phyloP scores from a whole-genome alignment of 164 flowering plant genomes.

The Kalanchoe fedtschenkoi region DNA sequence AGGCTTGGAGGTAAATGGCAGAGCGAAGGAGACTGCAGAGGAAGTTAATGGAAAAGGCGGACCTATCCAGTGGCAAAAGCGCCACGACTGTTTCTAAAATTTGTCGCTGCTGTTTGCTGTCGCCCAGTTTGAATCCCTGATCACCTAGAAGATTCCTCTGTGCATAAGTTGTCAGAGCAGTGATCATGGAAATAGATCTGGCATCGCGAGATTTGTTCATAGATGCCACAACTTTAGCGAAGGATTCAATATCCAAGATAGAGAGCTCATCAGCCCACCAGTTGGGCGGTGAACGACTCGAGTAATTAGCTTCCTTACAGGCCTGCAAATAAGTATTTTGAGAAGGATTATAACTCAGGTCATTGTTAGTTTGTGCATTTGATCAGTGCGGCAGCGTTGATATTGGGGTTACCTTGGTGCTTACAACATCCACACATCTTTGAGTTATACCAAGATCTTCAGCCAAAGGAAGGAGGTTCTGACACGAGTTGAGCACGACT shows the following conservation, averaged over 20 bases:
- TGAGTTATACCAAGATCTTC: conserved; percentile 61
- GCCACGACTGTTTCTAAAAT: conserved; percentile 51
- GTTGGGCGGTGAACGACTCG: conserved; percentile 65
- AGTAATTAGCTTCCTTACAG: conserved; percentile 70
- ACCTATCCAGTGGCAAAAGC: conserved; percentile 59
- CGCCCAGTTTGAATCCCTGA: conserved; percentile 45
- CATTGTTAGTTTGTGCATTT: neutral
- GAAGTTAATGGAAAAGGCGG: conserved; percentile 60
- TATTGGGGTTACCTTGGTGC: conserved; percentile 38
- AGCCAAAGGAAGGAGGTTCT: conserved; percentile 55
- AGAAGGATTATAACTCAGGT: no score
- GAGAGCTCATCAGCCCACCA: conserved; percentile 93
- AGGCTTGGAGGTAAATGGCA: conserved; percentile 50
- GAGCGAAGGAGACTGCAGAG: conserved; percentile 73
- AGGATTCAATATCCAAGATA: conserved; percentile 35
- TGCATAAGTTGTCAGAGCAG: conserved; percentile 59
- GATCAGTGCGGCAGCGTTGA: neutral
- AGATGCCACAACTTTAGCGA: conserved; percentile 35
- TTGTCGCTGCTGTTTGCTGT: conserved; percentile 35
- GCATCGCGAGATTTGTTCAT: conserved; percentile 58
- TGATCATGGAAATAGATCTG: conserved; percentile 43
- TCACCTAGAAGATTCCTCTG: conserved; percentile 55
- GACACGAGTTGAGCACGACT: conserved; percentile 67
- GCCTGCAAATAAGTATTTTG: no score
- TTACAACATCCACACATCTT: conserved; percentile 37